Evolutionary conservation across 768 basidiomycete species (phyloP).

Genomic region (Xerocomellus intermedius): DNA sequence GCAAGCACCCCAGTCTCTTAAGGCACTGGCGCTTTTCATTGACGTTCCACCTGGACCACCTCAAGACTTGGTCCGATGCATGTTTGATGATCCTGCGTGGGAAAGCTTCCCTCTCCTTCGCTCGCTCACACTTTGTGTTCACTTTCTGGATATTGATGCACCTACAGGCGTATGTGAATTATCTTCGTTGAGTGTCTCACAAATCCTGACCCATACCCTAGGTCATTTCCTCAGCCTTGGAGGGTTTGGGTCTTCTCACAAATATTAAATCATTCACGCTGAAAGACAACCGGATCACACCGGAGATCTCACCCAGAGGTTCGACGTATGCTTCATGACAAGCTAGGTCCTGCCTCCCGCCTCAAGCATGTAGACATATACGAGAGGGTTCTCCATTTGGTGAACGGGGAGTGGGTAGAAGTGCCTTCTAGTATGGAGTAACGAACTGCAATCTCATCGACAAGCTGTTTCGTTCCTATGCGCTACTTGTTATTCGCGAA

Average conservation of each 20-base stretch:
- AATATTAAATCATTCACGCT: slow-evolving; percentile 3
- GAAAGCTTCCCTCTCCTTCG: neutral
- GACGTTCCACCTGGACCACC: accelerated
- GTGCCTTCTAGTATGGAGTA: neutral
- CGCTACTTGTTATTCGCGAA: no score
- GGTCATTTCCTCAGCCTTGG: neutral
- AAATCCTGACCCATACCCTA: neutral
- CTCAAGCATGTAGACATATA: neutral
- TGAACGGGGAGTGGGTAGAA: slow-evolving; percentile 9
- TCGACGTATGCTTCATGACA: neutral
- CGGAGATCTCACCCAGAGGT: neutral
- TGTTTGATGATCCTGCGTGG: neutral
- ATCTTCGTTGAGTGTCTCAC: neutral
- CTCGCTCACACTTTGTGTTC: neutral
- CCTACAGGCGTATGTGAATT: neutral
- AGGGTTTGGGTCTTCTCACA: neutral
- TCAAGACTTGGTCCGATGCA: neutral
- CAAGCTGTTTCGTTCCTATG: neutral
- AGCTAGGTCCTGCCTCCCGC: neutral
- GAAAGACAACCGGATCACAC: neutral
- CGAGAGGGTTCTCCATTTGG: neutral
- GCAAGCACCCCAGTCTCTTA: neutral
- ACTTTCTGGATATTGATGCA: accelerated
- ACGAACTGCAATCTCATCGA: neutral
- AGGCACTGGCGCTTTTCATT: neutral